Evolutionary conservation across 176 grass and related monocot species (phyloP), one percentile per base, ranked within the genome.

Genomic region (Zoysia pacifica): DNA sequence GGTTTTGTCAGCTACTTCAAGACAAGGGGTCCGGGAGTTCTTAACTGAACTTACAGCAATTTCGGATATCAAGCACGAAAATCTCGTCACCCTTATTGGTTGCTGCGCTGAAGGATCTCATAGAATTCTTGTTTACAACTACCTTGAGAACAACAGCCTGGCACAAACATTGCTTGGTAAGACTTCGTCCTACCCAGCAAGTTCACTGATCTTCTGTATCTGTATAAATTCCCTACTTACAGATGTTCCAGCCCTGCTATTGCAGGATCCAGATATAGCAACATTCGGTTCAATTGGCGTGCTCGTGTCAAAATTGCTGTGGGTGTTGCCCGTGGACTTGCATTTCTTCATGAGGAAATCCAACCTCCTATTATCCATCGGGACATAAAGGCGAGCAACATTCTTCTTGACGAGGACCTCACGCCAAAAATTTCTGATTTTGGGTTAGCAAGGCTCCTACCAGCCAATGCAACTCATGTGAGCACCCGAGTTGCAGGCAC

Each of bases 371-470:
- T 97, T 82, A 87, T 97, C 67, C 94, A 97, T 76, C 67, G 94
- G n/a, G 94, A 97, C 81, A 97, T 97, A 35, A 97, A 97, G 71
- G 94, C 94, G 3, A 97, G 94, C 82, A 97, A 97, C 80, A 97
- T 97, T 87, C 89, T 97, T 88, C 89, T 97, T 6, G 94, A 91
- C 80, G 86, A 47, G 47, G 89, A 94, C 73, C 89, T 97, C 16
- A 86, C 87, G 1, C 89, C 94, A 0, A 97, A 90, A 76, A 94
- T 97, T 64, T 97, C 91, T 36, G 91, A 97, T 86, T 97, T 97
- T 2, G 94, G 94, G 46, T 82, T 97, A 72, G 94, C 94, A 19
- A 94, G 73, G 69, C 87, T 97, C 55, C 87, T 86, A 50, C 89
- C 91, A 61, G 76, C 89, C 46, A 90, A 97, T 67, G 86, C 82